phyloP scores from a whole-genome alignment of 2,329 filamentous ascomycete genomes.

The Fusarium torulosum region DNA sequence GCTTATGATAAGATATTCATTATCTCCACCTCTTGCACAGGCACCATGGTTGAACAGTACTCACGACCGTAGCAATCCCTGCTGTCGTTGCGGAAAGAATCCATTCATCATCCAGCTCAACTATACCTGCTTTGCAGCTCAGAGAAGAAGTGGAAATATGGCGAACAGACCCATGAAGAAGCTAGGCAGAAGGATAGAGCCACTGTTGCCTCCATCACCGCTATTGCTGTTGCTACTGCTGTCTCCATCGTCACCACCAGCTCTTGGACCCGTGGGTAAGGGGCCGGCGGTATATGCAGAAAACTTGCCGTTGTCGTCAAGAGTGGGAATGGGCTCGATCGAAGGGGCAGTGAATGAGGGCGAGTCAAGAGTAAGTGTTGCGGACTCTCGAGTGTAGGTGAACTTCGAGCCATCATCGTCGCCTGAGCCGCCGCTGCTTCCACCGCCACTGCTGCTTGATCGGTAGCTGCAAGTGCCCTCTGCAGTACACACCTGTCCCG shows the following conservation, averaged over 20 bases:
- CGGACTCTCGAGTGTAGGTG: slow-evolving; percentile 21
- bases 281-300: slow-evolving; percentile 17
- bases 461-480: slow-evolving; percentile 35
- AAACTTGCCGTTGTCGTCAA: slow-evolving; percentile 5
- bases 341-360: slow-evolving; percentile 37
- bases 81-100: background rate
- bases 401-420: slow-evolving; percentile 9
- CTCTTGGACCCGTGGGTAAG: slow-evolving; percentile 25
- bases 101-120: background rate
- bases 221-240: slow-evolving; percentile 15
- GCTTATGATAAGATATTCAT: slow-evolving; percentile 20
- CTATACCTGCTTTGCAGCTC: background rate
- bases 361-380: slow-evolving; percentile 17
- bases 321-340: slow-evolving; percentile 30
- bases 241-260: slow-evolving; percentile 33
- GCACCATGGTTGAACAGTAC: background rate
- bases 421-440: slow-evolving; percentile 34
- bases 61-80: background rate
- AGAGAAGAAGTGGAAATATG: slow-evolving; percentile 47
- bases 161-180: slow-evolving; percentile 44
- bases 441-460: slow-evolving; percentile 26
- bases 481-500: slow-evolving; percentile 42
- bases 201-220: slow-evolving; percentile 20
- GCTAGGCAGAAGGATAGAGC: slow-evolving; percentile 35
- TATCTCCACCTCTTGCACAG: slow-evolving; percentile 12